phyloP scores from a whole-genome alignment of 169 alveolate species.

The Theileria orientalis region DNA sequence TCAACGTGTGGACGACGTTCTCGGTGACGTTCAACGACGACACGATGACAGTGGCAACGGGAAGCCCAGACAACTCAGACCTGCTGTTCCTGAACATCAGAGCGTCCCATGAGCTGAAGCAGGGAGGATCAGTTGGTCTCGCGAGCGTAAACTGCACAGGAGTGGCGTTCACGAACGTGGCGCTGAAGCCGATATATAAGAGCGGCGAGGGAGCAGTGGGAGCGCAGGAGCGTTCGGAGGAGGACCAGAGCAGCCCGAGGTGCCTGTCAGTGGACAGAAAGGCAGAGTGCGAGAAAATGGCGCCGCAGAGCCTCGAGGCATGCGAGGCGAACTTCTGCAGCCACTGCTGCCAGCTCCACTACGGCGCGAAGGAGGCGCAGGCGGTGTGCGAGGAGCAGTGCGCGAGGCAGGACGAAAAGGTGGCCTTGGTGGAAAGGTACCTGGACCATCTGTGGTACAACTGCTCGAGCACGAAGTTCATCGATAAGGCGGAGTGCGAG shows the following conservation, averaged over 20 bases:
- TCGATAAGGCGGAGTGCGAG: constrained; percentile 10
- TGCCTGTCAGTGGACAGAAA: constrained; percentile 46
- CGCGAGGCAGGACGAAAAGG: constrained; percentile 30
- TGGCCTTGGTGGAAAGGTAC: constrained; percentile 39
- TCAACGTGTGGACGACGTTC: constrained; percentile 71
- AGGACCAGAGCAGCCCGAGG: neutral
- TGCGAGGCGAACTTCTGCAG: constrained; percentile 59
- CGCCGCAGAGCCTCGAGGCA: constrained; percentile 31
- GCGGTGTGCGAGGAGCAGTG: constrained; percentile 46
- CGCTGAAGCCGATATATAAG: constrained; percentile 66
- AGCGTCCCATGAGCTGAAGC: constrained; percentile 48
- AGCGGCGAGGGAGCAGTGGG: constrained; percentile 10
- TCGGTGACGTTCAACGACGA: constrained; percentile 67
- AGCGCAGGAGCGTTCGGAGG: constrained; percentile 25
- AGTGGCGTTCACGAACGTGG: constrained; percentile 76
- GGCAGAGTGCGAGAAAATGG: constrained; percentile 47
- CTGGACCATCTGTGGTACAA: constrained; percentile 48
- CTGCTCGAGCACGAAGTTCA: constrained; percentile 33
- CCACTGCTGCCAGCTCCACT: constrained; percentile 46
- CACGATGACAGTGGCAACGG: constrained; percentile 69
- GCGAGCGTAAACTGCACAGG: constrained; percentile 77
- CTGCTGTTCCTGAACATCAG: constrained; percentile 71
- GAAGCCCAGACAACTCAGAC: constrained; percentile 53
- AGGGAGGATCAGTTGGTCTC: constrained; percentile 76
- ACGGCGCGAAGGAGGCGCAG: constrained; percentile 43